Conservation (phyloP, 1,284 basidiomycete genomes). For the Melampsora occidentalis region DNA sequence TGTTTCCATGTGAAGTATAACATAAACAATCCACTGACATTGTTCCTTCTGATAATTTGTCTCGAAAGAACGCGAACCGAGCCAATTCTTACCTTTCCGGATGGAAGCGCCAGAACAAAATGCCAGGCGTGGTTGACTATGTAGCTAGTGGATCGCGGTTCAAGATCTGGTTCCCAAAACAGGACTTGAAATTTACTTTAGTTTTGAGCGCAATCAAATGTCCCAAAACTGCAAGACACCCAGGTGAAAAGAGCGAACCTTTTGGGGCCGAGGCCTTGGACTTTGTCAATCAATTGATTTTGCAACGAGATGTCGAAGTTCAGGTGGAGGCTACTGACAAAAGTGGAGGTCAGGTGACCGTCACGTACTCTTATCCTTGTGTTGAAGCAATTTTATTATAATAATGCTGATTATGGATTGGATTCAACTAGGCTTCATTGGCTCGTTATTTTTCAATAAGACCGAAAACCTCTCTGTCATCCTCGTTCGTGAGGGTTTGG, state of each 20-base stretch:
- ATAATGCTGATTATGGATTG: slow-evolving; percentile 57
- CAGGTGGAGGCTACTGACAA: slow-evolving; percentile 87
- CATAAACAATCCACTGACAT: not conserved
- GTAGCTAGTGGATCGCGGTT: slow-evolving; percentile 89
- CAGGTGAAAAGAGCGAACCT: slow-evolving; percentile 83
- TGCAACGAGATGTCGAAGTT: slow-evolving; percentile 94
- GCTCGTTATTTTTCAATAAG: slow-evolving; percentile 55
- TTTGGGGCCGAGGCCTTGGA: slow-evolving; percentile 79
- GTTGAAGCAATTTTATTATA: not conserved
- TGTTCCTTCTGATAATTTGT: not conserved
- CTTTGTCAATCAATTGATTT: slow-evolving; percentile 73
- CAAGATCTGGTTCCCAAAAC: slow-evolving; percentile 82
- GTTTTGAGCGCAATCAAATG: slow-evolving; percentile 54
- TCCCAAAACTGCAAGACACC: slow-evolving; percentile 58
- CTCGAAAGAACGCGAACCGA: slow-evolving; percentile 69
- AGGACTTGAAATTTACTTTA: slow-evolving; percentile 47
- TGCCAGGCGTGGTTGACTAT: slow-evolving; percentile 85
- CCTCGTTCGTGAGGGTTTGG: slow-evolving; percentile 73
- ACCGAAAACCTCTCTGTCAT: slow-evolving; percentile 78
- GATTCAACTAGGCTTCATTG: not conserved
- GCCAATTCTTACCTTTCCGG: slow-evolving; percentile 73
- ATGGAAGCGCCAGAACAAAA: slow-evolving; percentile 82
- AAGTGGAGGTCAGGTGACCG: slow-evolving; percentile 74
- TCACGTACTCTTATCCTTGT: slow-evolving; percentile 1
- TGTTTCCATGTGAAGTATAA: slow-evolving; percentile 20